Conservation (phyloP, 176 grass and related monocot species). For the Aegilops sharonensis region DNA sequence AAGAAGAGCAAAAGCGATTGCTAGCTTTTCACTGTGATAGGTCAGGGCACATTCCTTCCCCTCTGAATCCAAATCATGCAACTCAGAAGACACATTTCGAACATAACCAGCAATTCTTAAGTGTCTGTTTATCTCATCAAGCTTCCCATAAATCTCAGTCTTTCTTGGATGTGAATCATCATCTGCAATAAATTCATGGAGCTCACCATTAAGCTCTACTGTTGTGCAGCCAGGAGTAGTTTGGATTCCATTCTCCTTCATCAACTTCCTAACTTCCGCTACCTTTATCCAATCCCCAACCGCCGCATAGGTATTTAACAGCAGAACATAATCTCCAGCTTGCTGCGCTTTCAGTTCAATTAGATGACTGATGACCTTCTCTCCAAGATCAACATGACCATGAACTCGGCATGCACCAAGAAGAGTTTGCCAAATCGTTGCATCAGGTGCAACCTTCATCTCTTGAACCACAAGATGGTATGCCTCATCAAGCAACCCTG, state of each 20-base stretch:
- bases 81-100: constrained; percentile 51
- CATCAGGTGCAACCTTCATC: constrained; percentile 51
- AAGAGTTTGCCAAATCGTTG: constrained; percentile 63
- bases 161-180: constrained; percentile 63
- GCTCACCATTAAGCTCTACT: constrained; percentile 50
- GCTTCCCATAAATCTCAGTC: constrained; percentile 58
- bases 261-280: constrained; percentile 60
- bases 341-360: constrained; percentile 69
- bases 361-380: constrained; percentile 50
- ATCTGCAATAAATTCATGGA: constrained; percentile 69
- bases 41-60: constrained; percentile 59
- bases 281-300: constrained; percentile 60
- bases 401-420: constrained; percentile 68
- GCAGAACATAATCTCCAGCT: constrained; percentile 67
- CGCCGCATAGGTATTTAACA: constrained; percentile 62
- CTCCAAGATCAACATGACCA: constrained; percentile 56
- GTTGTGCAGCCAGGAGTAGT: constrained; percentile 70
- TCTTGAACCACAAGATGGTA: constrained; percentile 53
- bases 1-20: constrained; percentile 66
- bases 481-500: constrained; percentile 63
- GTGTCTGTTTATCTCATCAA: constrained; percentile 65
- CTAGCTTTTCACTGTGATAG: constrained; percentile 76
- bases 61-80: constrained; percentile 69
- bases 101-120: constrained; percentile 65
- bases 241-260: constrained; percentile 71